These are phyloP conservation scores for Lasiodiplodia hormozganensis DNA, from an alignment of 2,329 filamentous ascomycete species.

Conservation along the genomic window DNA sequence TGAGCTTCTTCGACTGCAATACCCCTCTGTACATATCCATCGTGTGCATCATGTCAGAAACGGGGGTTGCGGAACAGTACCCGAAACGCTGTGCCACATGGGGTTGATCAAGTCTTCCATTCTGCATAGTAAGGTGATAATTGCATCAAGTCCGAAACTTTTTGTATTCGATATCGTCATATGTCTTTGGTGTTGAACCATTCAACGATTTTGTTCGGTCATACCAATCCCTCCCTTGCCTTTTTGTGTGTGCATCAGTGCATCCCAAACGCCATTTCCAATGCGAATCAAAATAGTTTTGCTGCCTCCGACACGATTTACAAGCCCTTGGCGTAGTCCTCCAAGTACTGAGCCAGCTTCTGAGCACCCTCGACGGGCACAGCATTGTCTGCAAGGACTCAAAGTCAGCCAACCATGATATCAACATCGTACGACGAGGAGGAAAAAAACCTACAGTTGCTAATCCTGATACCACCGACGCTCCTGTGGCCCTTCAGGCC, in stretches of 20 bases:
- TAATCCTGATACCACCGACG: constrained; percentile 84
- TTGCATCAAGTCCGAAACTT: not conserved
- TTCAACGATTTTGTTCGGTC: not conserved
- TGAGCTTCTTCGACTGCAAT: too few relatives aligned
- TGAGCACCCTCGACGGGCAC: constrained; percentile 72
- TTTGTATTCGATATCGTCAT: not conserved
- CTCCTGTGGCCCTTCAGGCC: constrained; percentile 89
- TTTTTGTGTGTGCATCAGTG: constrained; percentile 6
- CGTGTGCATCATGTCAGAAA: too few relatives aligned
- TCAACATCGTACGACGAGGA: not conserved
- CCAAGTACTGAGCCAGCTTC: constrained; percentile 71
- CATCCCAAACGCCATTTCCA: constrained; percentile 15
- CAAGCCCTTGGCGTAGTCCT: constrained; percentile 59
- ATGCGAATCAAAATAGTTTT: not conserved
- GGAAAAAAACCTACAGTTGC: constrained; percentile 69
- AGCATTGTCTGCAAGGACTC: constrained; percentile 68
- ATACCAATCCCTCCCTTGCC: constrained; percentile 8
- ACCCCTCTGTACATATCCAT: too few relatives aligned
- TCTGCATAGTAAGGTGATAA: not conserved
- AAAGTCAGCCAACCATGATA: constrained; percentile 28
- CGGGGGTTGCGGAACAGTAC: too few relatives aligned
- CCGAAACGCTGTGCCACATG: not conserved
- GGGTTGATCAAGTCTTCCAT: too few relatives aligned
- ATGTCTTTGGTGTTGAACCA: constrained; percentile 20
- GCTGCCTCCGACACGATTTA: constrained; percentile 28